These are phyloP conservation scores for Skeletonema menzelii DNA, from an alignment of 108 stramenopile genomes.

Conservation along the genomic window DNA sequence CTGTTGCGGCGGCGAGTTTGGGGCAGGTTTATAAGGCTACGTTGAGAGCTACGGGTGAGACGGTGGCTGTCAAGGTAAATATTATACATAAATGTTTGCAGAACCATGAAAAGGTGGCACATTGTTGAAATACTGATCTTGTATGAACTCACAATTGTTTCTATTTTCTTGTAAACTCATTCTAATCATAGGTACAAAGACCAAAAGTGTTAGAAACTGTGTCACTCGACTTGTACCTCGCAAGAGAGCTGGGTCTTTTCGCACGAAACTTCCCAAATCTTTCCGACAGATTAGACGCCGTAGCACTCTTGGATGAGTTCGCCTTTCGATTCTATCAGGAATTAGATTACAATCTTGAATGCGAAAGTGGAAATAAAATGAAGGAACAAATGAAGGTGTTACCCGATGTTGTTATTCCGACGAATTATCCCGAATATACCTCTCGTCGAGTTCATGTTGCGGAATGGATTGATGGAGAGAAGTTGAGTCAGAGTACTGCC, in stretches of 20 bases:
- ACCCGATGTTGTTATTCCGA: slow-evolving; percentile 86
- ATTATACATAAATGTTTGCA: no score
- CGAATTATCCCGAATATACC: slow-evolving; percentile 87
- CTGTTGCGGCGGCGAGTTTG: slow-evolving; percentile 90
- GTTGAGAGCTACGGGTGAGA: slow-evolving; percentile 71
- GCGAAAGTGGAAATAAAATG: slow-evolving; percentile 84
- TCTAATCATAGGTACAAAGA: slow-evolving; percentile 35
- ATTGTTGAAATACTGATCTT: no score
- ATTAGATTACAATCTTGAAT: slow-evolving; percentile 93
- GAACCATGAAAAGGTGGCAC: no score
- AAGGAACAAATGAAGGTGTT: slow-evolving; percentile 86
- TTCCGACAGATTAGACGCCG: slow-evolving; percentile 80
- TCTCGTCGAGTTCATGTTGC: slow-evolving; percentile 91
- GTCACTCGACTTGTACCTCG: slow-evolving; percentile 86
- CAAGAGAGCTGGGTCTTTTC: slow-evolving; percentile 78
- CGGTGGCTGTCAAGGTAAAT: slow-evolving; percentile 91
- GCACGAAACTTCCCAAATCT: slow-evolving; percentile 77
- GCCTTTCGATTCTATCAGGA: slow-evolving; percentile 93
- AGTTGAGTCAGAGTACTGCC: slow-evolving; percentile 84
- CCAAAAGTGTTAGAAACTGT: slow-evolving; percentile 95
- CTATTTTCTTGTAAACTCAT: background rate
- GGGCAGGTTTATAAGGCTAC: slow-evolving; percentile 93
- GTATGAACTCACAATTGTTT: background rate
- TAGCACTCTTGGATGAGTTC: slow-evolving; percentile 93
- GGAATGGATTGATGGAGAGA: slow-evolving; percentile 97